A percentile compares a stretch with the other conserved stretches of the same genome.
These are phyloP conservation scores for Aristolochia fimbriata DNA, from an alignment of 164 flowering plant species.

Conservation along the genomic window DNA sequence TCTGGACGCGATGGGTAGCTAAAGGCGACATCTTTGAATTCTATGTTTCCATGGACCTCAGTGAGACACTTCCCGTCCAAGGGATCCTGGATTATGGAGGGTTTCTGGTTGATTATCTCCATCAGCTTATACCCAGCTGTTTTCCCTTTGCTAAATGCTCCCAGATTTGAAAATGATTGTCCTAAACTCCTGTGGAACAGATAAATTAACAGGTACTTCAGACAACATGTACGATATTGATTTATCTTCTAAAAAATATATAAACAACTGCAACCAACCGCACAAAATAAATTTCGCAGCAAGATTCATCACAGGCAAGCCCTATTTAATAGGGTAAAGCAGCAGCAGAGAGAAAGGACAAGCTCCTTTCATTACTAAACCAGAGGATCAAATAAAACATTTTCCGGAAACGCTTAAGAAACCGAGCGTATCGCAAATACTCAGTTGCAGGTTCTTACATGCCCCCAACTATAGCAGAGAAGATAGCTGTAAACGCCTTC, in stretches of 20 bases:
- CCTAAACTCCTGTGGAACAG: slow-evolving; percentile 76
- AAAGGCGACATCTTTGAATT: slow-evolving; percentile 77
- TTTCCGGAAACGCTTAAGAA: too few species aligned
- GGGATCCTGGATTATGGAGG: slow-evolving; percentile 61
- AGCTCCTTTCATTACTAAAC: too few species aligned
- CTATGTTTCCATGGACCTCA: slow-evolving; percentile 77
- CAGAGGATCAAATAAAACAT: too few species aligned
- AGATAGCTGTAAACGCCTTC: slow-evolving; percentile 93
- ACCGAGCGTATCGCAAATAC: too few species aligned
- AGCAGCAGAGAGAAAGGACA: too few species aligned
- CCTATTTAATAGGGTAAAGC: too few species aligned
- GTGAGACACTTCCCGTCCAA: slow-evolving; percentile 53
- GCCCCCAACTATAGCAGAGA: slow-evolving; percentile 98
- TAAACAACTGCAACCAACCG: too few species aligned
- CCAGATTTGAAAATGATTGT: slow-evolving; percentile 92
- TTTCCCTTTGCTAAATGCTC: slow-evolving; percentile 97
- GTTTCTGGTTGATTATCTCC: slow-evolving; percentile 90
- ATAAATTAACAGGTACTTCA: neutral
- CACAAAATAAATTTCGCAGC: too few species aligned
- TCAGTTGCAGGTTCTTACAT: slow-evolving; percentile 42
- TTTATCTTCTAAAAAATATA: neutral
- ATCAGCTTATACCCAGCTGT: slow-evolving; percentile 87
- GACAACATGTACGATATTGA: neutral
- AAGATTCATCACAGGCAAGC: too few species aligned
- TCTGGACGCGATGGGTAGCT: slow-evolving; percentile 97